phyloP scores from a whole-genome alignment of 2,329 filamentous ascomycete genomes.

The Paraphoma sp. region DNA sequence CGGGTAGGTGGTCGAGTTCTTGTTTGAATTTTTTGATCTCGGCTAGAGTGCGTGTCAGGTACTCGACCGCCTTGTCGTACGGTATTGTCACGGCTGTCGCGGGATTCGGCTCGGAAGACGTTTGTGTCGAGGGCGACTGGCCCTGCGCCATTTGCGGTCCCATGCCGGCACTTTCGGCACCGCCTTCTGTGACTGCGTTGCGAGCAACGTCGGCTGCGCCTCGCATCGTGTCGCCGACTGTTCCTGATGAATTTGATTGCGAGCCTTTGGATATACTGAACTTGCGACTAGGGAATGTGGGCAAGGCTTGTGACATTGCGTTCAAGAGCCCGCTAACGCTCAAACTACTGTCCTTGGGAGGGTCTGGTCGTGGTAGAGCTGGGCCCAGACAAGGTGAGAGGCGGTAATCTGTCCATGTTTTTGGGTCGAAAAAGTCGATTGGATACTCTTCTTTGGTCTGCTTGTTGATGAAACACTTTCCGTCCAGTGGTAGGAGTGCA shows the following conservation, averaged over 20 bases:
- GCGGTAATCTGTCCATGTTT: slow-evolving; percentile 80
- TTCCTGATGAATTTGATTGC: slow-evolving; percentile 1
- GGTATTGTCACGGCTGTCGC: slow-evolving; percentile 60
- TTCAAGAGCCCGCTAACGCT: slow-evolving; percentile 54
- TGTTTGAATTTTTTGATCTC: slow-evolving; percentile 77
- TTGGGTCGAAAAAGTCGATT: slow-evolving; percentile 81
- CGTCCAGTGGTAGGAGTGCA: slow-evolving; percentile 83
- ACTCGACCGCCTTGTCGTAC: slow-evolving; percentile 63
- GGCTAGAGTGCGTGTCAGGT: slow-evolving; percentile 76
- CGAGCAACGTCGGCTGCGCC: slow-evolving; percentile 28
- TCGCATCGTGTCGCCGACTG: slow-evolving; percentile 14
- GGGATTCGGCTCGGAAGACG: slow-evolving; percentile 30
- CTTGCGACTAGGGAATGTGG: slow-evolving; percentile 44
- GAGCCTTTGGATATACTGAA: slow-evolving; percentile 47
- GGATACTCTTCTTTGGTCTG: slow-evolving; percentile 79
- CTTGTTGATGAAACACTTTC: slow-evolving; percentile 86
- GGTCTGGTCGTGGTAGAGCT: slow-evolving; percentile 64
- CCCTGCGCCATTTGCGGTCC: slow-evolving; percentile 57
- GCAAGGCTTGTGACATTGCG: slow-evolving; percentile 56
- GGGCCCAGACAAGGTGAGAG: slow-evolving; percentile 79
- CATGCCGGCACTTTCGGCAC: slow-evolving; percentile 44
- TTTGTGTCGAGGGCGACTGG: slow-evolving; percentile 25
- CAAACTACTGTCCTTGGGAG: slow-evolving; percentile 43
- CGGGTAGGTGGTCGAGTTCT: slow-evolving; percentile 69
- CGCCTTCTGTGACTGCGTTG: slow-evolving; percentile 36